phyloP scores from a whole-genome alignment of 192 early-diverging fungal genomes.

The Coemansia sp. region DNA sequence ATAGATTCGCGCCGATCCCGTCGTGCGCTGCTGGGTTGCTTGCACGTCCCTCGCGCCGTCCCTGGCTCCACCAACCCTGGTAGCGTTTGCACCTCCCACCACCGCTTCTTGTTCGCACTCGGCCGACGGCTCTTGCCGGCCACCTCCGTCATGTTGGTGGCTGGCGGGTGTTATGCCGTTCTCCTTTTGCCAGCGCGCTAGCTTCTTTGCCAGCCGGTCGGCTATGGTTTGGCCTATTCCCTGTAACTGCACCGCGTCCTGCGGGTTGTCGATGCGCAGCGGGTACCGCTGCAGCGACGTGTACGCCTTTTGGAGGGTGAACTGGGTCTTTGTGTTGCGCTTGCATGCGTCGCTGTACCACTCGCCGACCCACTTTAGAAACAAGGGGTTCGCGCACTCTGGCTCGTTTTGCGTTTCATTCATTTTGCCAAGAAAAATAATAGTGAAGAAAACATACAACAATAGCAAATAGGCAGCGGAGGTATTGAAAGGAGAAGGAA shows the following conservation, averaged over 20 bases:
- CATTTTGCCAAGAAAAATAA: slow-evolving; percentile 9
- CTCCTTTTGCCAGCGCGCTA: slow-evolving; percentile 60
- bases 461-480: too few relatives aligned
- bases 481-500: background rate
- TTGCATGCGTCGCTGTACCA: slow-evolving; percentile 62
- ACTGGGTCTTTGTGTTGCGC: slow-evolving; percentile 56
- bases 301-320: slow-evolving; percentile 62
- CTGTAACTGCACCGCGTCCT: slow-evolving; percentile 59
- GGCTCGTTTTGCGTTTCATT: slow-evolving; percentile 12
- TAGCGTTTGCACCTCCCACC: background rate
- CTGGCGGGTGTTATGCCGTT: slow-evolving; percentile 29
- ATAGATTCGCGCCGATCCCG: slow-evolving; percentile 49
- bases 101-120: background rate
- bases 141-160: background rate
- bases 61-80: background rate
- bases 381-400: slow-evolving; percentile 69
- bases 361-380: slow-evolving; percentile 66
- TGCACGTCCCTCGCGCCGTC: background rate
- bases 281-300: slow-evolving; percentile 66
- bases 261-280: slow-evolving; percentile 58
- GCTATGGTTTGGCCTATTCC: slow-evolving; percentile 67
- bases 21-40: background rate
- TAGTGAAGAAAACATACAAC: background rate
- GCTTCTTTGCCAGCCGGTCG: slow-evolving; percentile 55
- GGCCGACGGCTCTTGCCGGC: background rate